A percentile compares a stretch with the other conserved stretches of the same genome.
phyloP scores from a whole-genome alignment of 208 protist genomes.

The Trypanosomatidae sp. region DNA sequence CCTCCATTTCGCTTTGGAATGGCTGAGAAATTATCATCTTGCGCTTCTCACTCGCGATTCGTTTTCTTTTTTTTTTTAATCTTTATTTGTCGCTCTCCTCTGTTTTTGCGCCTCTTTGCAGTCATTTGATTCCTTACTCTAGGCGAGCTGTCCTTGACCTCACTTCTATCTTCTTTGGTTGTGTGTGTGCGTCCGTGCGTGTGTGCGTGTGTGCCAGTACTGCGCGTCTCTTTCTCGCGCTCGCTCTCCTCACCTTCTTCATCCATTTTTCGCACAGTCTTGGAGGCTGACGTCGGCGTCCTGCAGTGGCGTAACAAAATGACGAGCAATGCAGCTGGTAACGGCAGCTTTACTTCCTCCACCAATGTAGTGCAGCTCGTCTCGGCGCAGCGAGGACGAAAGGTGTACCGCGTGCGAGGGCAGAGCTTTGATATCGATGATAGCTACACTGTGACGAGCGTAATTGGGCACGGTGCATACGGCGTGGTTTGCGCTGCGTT shows the following conservation, averaged over 20 bases:
- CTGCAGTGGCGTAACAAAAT: not conserved
- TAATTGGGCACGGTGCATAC: conserved; percentile 89
- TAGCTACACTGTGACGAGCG: conserved; percentile 83
- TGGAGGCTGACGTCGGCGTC: not conserved
- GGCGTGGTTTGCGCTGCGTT: conserved; percentile 85
- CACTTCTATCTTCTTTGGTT: conserved; percentile 2
- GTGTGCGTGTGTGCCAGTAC: not conserved
- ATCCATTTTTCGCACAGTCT: not conserved
- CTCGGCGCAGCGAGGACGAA: conserved; percentile 74
- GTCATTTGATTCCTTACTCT: not conserved
- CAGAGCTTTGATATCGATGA: conserved; percentile 88
- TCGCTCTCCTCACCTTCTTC: not conserved
- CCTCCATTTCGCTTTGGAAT: no score
- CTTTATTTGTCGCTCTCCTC: not conserved
- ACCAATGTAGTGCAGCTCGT: conserved; percentile 67
- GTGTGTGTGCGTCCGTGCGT: conserved; percentile 5
- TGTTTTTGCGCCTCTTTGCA: conserved; percentile 1
- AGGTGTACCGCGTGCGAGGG: conserved; percentile 86
- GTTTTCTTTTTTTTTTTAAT: not conserved
- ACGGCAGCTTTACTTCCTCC: conserved; percentile 44
- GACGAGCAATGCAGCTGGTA: conserved; percentile 18
- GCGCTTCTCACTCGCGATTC: not conserved
- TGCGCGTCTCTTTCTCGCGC: not conserved
- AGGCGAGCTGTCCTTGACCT: conserved; percentile 11
- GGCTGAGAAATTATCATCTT: not conserved